These are phyloP conservation scores for Plasmodium vivax DNA, from an alignment of 169 alveolate species.

Conservation along the genomic window DNA sequence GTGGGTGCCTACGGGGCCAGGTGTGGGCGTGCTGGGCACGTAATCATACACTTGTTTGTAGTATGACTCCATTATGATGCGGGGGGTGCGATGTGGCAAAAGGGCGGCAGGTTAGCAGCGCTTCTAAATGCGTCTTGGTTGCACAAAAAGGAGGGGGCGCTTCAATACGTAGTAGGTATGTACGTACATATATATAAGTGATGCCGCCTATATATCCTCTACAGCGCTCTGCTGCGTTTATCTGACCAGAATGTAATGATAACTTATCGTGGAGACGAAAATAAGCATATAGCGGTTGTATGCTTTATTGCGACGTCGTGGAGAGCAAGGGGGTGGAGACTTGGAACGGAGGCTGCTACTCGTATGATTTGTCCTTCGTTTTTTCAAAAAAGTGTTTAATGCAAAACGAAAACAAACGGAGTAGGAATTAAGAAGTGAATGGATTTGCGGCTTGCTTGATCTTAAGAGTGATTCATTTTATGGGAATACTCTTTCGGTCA, in stretches of 20 bases:
- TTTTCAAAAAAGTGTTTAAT: neutral
- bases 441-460: neutral
- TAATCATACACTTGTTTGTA: slow-evolving; percentile 5
- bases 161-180: neutral
- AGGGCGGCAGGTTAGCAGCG: neutral
- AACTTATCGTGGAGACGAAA: neutral
- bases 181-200: neutral
- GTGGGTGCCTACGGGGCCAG: neutral
- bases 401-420: neutral
- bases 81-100: neutral
- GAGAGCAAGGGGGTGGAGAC: neutral
- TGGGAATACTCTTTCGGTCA: neutral
- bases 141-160: neutral
- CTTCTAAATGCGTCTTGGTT: neutral
- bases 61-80: slow-evolving; percentile 13
- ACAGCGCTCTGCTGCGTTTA: neutral
- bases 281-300: neutral
- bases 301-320: neutral
- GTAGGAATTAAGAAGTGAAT: neutral
- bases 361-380: neutral
- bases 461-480: neutral
- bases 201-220: neutral
- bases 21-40: neutral
- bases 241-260: neutral
- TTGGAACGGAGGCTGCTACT: neutral